Evolutionary conservation across 768 basidiomycete species (phyloP).

Genomic region (Rubroboletus pulcherrimus): DNA sequence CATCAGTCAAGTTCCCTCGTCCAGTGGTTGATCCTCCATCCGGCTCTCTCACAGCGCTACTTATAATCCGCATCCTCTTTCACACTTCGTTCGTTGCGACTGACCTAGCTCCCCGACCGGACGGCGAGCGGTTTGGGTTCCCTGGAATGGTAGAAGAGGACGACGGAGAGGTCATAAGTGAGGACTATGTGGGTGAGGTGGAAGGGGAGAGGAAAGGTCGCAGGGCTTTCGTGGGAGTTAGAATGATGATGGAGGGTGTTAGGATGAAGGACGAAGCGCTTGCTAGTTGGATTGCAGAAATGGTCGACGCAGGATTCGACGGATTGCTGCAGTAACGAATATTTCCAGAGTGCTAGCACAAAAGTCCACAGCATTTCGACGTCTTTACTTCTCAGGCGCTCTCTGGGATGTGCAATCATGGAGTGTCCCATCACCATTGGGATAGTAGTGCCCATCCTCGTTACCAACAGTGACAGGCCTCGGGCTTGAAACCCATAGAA

Average conservation of each 20-base stretch:
- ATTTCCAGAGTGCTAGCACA: neutral
- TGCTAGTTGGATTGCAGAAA: conserved; percentile 57
- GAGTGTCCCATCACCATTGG: neutral
- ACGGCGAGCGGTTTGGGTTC: conserved; percentile 87
- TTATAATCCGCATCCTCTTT: conserved; percentile 82
- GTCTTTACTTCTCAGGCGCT: neutral
- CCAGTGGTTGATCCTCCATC: conserved; percentile 65
- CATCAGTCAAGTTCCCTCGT: conserved; percentile 54
- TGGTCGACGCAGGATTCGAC: conserved; percentile 48
- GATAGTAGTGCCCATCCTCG: neutral
- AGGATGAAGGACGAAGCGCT: conserved; percentile 60
- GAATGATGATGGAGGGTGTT: conserved; percentile 60
- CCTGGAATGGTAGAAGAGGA: conserved; percentile 77
- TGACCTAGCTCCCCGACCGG: conserved; percentile 63
- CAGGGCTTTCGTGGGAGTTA: conserved; percentile 61
- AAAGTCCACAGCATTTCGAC: neutral
- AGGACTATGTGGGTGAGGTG: conserved; percentile 40
- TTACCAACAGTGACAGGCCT: neutral
- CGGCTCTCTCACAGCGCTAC: conserved; percentile 72
- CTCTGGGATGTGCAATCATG: neutral
- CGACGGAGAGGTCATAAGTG: conserved; percentile 55
- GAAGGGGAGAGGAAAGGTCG: conserved; percentile 73
- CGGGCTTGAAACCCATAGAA: no score
- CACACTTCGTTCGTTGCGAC: conserved; percentile 68
- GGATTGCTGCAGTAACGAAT: conserved; percentile 25